phyloP scores from a whole-genome alignment of 2,329 filamentous ascomycete species.

The Didymella pomorum region DNA sequence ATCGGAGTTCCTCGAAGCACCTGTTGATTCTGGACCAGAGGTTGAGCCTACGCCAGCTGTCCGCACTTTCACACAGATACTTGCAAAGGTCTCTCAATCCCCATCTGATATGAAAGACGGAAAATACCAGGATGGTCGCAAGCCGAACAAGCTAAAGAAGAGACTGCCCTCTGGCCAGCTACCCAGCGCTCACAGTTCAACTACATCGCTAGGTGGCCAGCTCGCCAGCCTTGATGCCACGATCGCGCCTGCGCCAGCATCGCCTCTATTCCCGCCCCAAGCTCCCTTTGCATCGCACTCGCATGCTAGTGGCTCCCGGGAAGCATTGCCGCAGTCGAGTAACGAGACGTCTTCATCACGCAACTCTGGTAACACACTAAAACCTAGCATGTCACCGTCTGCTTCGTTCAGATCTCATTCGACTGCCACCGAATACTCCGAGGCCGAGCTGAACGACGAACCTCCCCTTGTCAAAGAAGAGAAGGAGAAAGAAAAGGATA shows the following conservation, averaged over 20 bases:
- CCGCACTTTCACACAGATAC: constrained; percentile 50
- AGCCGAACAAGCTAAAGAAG: constrained; percentile 93
- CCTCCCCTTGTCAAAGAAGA: constrained; percentile 33
- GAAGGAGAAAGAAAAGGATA: constrained; percentile 69
- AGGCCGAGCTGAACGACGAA: constrained; percentile 77
- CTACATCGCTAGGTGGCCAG: constrained; percentile 70
- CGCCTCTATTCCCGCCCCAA: constrained; percentile 44
- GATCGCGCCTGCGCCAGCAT: constrained; percentile 33
- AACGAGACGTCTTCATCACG: constrained; percentile 53
- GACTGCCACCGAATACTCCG: constrained; percentile 78
- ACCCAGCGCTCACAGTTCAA: constrained; percentile 90
- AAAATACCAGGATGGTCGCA: constrained; percentile 57
- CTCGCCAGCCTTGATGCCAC: constrained; percentile 29
- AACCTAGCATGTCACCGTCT: constrained; percentile 75
- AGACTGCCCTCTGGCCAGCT: constrained; percentile 75
- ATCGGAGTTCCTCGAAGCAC: constrained; percentile 45
- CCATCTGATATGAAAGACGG: constrained; percentile 70
- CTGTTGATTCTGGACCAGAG: constrained; percentile 38
- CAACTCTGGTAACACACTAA: constrained; percentile 62
- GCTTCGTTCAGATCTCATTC: constrained; percentile 77
- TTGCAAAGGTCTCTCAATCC: constrained; percentile 54
- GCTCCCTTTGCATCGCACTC: constrained; percentile 41
- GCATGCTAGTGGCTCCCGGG: constrained; percentile 37
- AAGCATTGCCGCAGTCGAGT: constrained; percentile 28
- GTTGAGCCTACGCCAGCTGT: constrained; percentile 39